Evolutionary conservation across 148 eudicot species (phyloP).

Genomic region (Fallopia convolvulus): DNA sequence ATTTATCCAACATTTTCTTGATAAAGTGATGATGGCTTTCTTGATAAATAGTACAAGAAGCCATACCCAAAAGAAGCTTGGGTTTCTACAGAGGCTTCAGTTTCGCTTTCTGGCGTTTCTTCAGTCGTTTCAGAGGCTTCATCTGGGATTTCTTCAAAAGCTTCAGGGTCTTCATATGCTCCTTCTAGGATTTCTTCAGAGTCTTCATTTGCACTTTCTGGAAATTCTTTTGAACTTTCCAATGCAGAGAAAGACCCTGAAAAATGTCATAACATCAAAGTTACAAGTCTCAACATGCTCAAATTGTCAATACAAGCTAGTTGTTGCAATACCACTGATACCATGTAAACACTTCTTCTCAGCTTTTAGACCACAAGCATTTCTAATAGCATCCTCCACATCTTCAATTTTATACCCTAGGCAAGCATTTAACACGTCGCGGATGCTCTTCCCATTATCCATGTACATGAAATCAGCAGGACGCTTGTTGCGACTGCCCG

Average conservation of each 20-base stretch:
- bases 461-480: conserved; percentile 67
- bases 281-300: not conserved
- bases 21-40: not conserved
- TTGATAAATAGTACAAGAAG: not conserved
- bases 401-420: conserved; percentile 24
- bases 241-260: conserved; percentile 31
- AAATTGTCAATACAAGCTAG: not conserved
- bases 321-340: conserved; percentile 45
- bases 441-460: conserved; percentile 57
- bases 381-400: conserved; percentile 31
- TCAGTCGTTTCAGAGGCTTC: not conserved
- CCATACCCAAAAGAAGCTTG: conserved; percentile 34
- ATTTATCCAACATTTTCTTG: not conserved
- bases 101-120: not conserved
- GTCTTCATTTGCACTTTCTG: conserved; percentile 17
- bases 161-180: not conserved
- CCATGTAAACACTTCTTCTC: conserved; percentile 25
- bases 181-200: not conserved
- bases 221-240: conserved; percentile 23
- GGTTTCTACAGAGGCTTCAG: not conserved
- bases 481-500: conserved; percentile 69
- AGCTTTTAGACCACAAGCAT: conserved; percentile 26
- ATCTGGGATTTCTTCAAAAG: not conserved
- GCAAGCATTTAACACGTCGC: conserved; percentile 67
- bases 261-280: not conserved